Evolutionary conservation across 768 basidiomycete genomes (phyloP), one percentile per base, ranked within the genome.

Genomic region (Phlebiopsis flavidoalba): DNA sequence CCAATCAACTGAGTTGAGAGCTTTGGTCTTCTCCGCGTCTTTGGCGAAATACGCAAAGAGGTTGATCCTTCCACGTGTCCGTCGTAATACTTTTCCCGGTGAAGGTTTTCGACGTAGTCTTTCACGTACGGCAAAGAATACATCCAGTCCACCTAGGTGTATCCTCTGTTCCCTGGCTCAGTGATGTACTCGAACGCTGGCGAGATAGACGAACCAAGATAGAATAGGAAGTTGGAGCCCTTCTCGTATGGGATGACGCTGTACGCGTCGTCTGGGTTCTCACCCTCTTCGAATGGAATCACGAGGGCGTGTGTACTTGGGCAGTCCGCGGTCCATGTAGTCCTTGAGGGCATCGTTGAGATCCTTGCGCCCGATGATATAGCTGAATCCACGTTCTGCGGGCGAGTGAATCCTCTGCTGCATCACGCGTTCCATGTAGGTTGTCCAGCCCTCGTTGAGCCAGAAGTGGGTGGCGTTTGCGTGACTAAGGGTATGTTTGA

Each of bases 401-500:
- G 89, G 84, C 0, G 89, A 83, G 69, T 92, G 84, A 2, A 94
- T 76, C 50, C 79, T 74, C 63, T 86, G 79, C 53, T 85, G 84
- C 49, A 96, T 76, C 10, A 96, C 74, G n/a, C 94, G 86, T 70
- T 98, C 95, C 31, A 91, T 86, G 69, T 95, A 97, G 0, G 91
- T 94, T 33, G 95, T 97, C 90, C 91, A 95, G 26, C 93, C 89
- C 76, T 95, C 90, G 70, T 93, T 94, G 45, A 94, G 83, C 89
- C 91, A 93, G 75, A 91, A 92, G 72, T 91, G 88, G 0, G 83
- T 82, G 0, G 89, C 84, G 63, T 92, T 74, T 0, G 87, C 86
- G 59, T 89, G 86, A 0, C 87, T 83, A 60, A 6, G 47, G n/a
- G 12, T 37, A 4, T 12, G 48, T 40, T 22, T 8, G 1, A 33